These are phyloP conservation scores for Penicillium psychrofluorescens DNA, from an alignment of 495 filamentous ascomycete genomes.

Conservation along the genomic window DNA sequence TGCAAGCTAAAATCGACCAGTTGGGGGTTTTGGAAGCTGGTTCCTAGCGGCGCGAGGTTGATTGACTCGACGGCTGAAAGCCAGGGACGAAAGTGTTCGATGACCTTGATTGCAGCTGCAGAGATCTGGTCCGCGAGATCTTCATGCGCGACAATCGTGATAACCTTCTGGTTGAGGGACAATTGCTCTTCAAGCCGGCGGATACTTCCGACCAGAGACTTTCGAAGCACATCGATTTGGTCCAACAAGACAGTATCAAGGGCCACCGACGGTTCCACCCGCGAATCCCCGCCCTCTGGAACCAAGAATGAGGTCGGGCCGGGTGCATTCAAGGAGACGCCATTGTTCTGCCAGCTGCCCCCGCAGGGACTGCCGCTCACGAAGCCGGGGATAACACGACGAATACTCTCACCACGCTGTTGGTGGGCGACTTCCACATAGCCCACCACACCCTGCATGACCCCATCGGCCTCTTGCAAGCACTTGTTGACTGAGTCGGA, in stretches of 20 bases:
- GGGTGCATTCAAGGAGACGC: slow-evolving; percentile 59
- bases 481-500: slow-evolving; percentile 88
- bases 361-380: slow-evolving; percentile 72
- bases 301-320: slow-evolving; percentile 74
- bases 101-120: slow-evolving; percentile 62
- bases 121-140: slow-evolving; percentile 70
- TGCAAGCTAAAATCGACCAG: slow-evolving; percentile 80
- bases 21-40: slow-evolving; percentile 73
- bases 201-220: slow-evolving; percentile 72
- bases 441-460: slow-evolving; percentile 85
- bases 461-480: slow-evolving; percentile 89
- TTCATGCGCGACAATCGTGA: slow-evolving; percentile 63
- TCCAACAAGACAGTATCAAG: slow-evolving; percentile 74
- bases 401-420: slow-evolving; percentile 82
- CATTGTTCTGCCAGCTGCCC: slow-evolving; percentile 92
- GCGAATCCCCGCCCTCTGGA: slow-evolving; percentile 64
- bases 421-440: slow-evolving; percentile 93
- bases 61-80: slow-evolving; percentile 81
- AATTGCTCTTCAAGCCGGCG: slow-evolving; percentile 81
- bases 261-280: slow-evolving; percentile 60
- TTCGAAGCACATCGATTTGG: slow-evolving; percentile 74
- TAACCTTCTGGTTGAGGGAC: slow-evolving; percentile 64
- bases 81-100: slow-evolving; percentile 84
- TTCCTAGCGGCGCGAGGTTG: slow-evolving; percentile 67
- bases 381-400: slow-evolving; percentile 86